Evolutionary conservation across 371 early-diverging fungal genomes (phyloP), one percentile per base, ranked within the genome.

Genomic region (Blyttiomyces sp.): DNA sequence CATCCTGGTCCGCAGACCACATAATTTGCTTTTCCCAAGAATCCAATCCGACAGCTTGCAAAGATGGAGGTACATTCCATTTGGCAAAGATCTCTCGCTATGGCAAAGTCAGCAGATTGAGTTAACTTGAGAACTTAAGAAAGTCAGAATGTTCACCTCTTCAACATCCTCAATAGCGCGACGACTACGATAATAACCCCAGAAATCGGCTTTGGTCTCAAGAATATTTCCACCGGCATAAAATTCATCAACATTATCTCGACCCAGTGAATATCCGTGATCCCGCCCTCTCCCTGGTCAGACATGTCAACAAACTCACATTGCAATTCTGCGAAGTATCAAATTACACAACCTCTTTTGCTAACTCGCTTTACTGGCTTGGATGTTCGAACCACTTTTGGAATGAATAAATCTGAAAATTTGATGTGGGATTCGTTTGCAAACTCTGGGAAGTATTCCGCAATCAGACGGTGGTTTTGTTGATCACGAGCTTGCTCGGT

Each of bases 11-110:
- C 6, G 79, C 84, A 26, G 84, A 85, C 95, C 95, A 95, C 17
- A 88, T 46, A 49, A 95, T 86, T 11, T 82, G 73, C 34, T 88
- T 85, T 62, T 95, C 93, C 95, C 95, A 95, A 6, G 69, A 59
- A 32, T 90, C 91, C 44, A 90, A 66, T 62, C 87, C 77, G 23
- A 92, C 66, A 1, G 89, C 79, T 16, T 60, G 44, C 35, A 79
- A n/a, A n/a, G 64, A 49, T 11, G 53, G 21, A 7, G 60, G 61
- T 2, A 50, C 13, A 13, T 46, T 30, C 5, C 35, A 46, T 4
- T 21, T 26, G 4, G 17, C 33, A 32, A 36, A 54, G 7, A 50
- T 55, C 46, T 57, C 36, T 16, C 50, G n/a, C 56, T 52, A 44
- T 35, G 23, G 28, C 5, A 36, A 16, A 9, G 43, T 11, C 17